phyloP scores from a whole-genome alignment of 805 yeast genomes.

The Starmerella powellii region DNA sequence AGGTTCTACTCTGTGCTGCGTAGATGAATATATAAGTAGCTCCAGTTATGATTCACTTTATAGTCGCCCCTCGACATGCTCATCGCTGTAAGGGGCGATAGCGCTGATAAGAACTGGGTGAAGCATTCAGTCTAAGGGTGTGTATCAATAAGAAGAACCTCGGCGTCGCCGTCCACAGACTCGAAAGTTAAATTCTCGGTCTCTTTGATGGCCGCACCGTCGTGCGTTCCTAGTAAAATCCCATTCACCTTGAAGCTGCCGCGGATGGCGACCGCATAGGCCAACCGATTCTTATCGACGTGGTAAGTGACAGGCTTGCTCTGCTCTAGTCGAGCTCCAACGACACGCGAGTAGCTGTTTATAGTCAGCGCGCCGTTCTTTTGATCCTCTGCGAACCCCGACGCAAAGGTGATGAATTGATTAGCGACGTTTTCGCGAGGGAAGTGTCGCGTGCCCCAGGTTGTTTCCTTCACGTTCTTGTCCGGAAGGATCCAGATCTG shows the following conservation, averaged over 20 bases:
- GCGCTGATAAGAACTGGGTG: no score
- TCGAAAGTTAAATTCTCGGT: constrained; percentile 8
- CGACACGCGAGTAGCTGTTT: constrained; percentile 13
- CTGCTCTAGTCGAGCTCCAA: constrained; percentile 10
- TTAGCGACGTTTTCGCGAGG: constrained; percentile 7
- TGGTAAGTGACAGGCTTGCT: constrained; percentile 9
- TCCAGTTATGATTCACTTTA: no score
- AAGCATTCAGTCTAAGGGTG: no score
- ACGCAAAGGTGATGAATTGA: constrained; percentile 11
- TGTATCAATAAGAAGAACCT: constrained; percentile 16
- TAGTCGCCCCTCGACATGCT: no score
- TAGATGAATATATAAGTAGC: no score
- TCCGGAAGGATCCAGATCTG: constrained; percentile 18
- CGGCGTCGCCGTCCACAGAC: constrained; percentile 7
- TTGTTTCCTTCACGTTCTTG: constrained; percentile 3
- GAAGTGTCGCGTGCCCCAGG: constrained; percentile 18
- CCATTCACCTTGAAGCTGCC: constrained; percentile 15
- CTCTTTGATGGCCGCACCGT: constrained; percentile 16
- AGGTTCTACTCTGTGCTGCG: no score
- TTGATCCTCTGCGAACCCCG: constrained; percentile 16
- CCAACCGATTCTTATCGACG: constrained; percentile 14
- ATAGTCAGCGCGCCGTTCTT: constrained; percentile 14
- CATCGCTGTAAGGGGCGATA: no score
- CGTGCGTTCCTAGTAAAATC: constrained; percentile 13
- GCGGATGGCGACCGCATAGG: constrained; percentile 12